A percentile compares a stretch with the other conserved stretches of the same genome.
Evolutionary conservation across 306 rosid genomes (phyloP).

Genomic region (Prosopis cineraria): DNA sequence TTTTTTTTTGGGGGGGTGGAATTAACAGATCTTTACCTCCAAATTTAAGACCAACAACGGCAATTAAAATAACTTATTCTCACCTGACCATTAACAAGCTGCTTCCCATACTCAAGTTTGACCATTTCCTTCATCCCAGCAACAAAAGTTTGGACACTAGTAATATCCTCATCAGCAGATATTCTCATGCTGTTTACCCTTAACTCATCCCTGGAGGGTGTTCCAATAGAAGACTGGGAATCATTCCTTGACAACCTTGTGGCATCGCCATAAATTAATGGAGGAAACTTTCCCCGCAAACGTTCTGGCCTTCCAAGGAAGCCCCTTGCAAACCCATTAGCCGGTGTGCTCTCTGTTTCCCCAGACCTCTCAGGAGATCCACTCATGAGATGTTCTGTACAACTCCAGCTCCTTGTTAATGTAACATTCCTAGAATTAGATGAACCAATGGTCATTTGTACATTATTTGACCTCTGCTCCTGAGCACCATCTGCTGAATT

Average conservation of each 20-base stretch:
- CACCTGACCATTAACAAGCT: conserved; percentile 71
- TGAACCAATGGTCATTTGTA: conserved; percentile 39
- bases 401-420: conserved; percentile 89
- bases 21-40: neutral
- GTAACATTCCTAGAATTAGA: conserved; percentile 44
- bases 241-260: conserved; percentile 55
- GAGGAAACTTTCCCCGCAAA: conserved; percentile 55
- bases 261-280: conserved; percentile 48
- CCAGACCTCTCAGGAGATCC: conserved; percentile 60
- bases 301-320: conserved; percentile 92
- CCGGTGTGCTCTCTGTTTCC: conserved; percentile 64
- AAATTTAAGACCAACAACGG: conserved; percentile 15
- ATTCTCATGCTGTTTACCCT: conserved; percentile 47
- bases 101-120: conserved; percentile 74
- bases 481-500: conserved; percentile 40
- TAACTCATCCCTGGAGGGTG: conserved; percentile 63
- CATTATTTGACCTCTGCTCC: conserved; percentile 44
- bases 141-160: conserved; percentile 88
- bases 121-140: conserved; percentile 92
- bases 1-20: neutral
- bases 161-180: conserved; percentile 70
- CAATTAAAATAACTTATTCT: conserved; percentile 38
- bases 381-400: conserved; percentile 53
- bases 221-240: conserved; percentile 86
- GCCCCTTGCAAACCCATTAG: conserved; percentile 60